phyloP scores from a whole-genome alignment of 2,329 filamentous ascomycete species.

The Colletotrichum salicis region DNA sequence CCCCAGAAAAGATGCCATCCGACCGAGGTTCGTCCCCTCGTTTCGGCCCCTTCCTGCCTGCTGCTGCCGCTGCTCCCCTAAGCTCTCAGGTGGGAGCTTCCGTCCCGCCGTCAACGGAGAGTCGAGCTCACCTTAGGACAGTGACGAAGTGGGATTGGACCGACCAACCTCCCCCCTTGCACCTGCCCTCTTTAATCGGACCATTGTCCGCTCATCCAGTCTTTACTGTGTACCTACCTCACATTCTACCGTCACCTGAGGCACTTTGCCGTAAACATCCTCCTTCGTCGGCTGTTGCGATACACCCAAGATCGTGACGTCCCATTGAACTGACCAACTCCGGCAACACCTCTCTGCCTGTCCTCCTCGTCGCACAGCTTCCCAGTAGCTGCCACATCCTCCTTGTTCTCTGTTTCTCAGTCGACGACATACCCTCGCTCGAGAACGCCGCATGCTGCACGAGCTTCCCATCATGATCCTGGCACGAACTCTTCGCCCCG shows the following conservation, averaged over 20 bases:
- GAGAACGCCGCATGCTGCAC: neutral
- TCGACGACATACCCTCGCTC: too few species aligned
- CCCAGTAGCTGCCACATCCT: slow-evolving; percentile 1
- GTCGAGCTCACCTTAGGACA: neutral
- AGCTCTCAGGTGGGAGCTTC: slow-evolving; percentile 4
- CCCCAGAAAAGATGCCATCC: slow-evolving; percentile 16
- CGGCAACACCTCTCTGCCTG: neutral
- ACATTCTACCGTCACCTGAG: too few species aligned
- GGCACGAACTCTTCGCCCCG: neutral
- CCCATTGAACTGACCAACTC: neutral
- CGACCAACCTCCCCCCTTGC: neutral
- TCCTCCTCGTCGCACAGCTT: neutral
- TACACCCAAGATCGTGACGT: neutral
- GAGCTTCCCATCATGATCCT: neutral
- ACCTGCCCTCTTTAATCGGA: neutral
- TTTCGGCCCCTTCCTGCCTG: neutral
- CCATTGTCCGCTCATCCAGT: neutral
- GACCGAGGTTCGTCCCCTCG: slow-evolving; percentile 27
- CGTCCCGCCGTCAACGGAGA: slow-evolving; percentile 3
- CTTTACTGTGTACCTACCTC: neutral
- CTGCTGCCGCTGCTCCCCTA: neutral
- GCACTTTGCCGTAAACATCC: too few species aligned
- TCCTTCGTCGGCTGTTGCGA: neutral
- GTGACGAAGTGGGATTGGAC: neutral
- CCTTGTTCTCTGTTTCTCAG: neutral